These are phyloP conservation scores for Colletotrichum sp. DNA, from an alignment of 2,329 filamentous ascomycete genomes.

Conservation along the genomic window DNA sequence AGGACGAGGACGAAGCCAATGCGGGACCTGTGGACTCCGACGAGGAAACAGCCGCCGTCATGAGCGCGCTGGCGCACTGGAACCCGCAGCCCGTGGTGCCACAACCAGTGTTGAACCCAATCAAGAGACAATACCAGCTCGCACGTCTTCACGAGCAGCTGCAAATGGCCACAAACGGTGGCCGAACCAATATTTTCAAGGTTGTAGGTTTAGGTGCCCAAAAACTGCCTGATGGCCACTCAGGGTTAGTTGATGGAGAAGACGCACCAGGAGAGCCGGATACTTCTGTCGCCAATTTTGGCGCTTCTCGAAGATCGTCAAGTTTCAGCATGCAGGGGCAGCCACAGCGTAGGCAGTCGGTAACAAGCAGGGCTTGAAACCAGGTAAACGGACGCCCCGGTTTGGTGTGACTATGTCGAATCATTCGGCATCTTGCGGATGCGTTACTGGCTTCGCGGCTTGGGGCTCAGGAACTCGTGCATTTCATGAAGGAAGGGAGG, in stretches of 20 bases:
- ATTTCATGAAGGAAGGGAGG: neutral
- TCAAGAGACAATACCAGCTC: slow-evolving; percentile 67
- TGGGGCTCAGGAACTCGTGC: neutral
- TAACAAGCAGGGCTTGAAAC: slow-evolving; percentile 50
- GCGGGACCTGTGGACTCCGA: slow-evolving; percentile 88
- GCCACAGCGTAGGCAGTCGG: slow-evolving; percentile 50
- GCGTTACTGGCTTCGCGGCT: neutral
- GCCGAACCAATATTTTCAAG: slow-evolving; percentile 69
- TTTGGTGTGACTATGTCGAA: neutral
- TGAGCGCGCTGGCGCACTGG: slow-evolving; percentile 78
- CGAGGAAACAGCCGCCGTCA: slow-evolving; percentile 89
- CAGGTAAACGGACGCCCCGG: neutral
- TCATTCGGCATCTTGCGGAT: neutral
- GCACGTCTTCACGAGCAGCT: slow-evolving; percentile 69
- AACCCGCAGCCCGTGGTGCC: slow-evolving; percentile 79
- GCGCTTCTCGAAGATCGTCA: slow-evolving; percentile 44
- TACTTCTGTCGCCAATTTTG: slow-evolving; percentile 41
- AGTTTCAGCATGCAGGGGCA: slow-evolving; percentile 49
- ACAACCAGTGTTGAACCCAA: slow-evolving; percentile 65
- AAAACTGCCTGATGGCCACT: slow-evolving; percentile 55
- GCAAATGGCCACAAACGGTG: slow-evolving; percentile 69
- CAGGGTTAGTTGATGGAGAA: slow-evolving; percentile 50
- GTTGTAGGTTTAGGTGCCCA: slow-evolving; percentile 63
- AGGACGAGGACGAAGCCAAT: slow-evolving; percentile 83
- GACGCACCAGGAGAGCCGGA: slow-evolving; percentile 66